Evolutionary conservation across 306 rosid genomes (phyloP), one percentile per base, ranked within the genome.

Genomic region (Glycine tomentella): DNA sequence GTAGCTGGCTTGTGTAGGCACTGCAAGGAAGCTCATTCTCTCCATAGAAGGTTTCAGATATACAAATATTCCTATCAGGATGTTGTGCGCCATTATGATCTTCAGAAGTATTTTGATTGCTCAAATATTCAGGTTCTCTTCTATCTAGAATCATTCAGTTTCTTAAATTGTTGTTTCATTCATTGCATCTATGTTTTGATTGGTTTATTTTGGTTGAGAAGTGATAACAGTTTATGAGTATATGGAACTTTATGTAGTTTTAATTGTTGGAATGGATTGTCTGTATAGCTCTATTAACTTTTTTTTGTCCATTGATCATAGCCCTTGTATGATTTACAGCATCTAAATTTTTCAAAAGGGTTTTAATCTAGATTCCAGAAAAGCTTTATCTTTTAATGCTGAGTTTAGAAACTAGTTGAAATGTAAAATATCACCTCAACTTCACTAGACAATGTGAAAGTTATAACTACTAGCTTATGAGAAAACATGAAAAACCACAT

Each of bases 111-210:
- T 69, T 91, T 89, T 52, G 95, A 95, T 83, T 93, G 97, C 88
- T 91, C 97, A n/a, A 82, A 82, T 72, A 91, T 95, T 89, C 99
- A 95, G 97, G 99, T 95, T 25, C 31, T 25, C 31, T 25, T 25
- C 31, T 25, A 1, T 25, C 31, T 16, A 2, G n/a, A 75, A 13
- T 31, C 15, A 42, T 61, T 38, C 5, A 52, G 8, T 14, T 31
- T 69, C 76, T 50, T 81, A 20, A 62, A 1, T 63, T 46, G 25
- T 51, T 50, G 15, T 50, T 8, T 38, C 44, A 38, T 38, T 38
- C 44, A 38, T 38, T 38, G 44, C 7, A 38, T 38, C 44, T 38
- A 5, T 38, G 44, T 38, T 25, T 25, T 25, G 31, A 25, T 25
- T 25, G 31, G 1, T 25, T 25, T 25, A 25, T 25, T 38, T 38